Conservation (phyloP, 768 basidiomycete genomes). For the Daedaleopsis sinensis region DNA sequence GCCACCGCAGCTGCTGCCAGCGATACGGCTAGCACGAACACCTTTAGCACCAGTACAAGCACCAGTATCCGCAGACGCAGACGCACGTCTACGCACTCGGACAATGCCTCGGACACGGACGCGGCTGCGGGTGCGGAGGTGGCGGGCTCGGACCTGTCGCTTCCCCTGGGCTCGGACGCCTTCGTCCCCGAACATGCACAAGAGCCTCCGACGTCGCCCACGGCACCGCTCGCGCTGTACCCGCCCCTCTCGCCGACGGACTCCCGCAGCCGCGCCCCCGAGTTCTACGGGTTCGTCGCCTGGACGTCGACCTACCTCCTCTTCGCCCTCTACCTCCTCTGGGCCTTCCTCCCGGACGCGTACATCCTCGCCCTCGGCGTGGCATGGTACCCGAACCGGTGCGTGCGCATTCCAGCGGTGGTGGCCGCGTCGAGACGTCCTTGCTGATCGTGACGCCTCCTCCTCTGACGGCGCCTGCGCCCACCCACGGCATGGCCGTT, state of each 20-base stretch:
- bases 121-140: neutral
- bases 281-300: conserved; percentile 91
- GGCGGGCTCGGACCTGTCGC: neutral
- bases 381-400: conserved; percentile 90
- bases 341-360: conserved; percentile 79
- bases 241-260: conserved; percentile 44
- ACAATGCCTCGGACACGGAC: neutral
- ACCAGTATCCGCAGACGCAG: neutral
- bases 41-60: neutral
- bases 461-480: conserved; percentile 4
- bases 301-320: conserved; percentile 76
- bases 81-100: conserved; percentile 1
- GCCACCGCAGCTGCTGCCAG: neutral
- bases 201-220: conserved; percentile 44
- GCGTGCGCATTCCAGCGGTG: conserved; percentile 21
- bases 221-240: conserved; percentile 46
- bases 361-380: conserved; percentile 69
- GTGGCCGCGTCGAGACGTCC: neutral
- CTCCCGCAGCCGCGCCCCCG: conserved; percentile 69
- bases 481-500: conserved; percentile 7
- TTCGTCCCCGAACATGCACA: conserved; percentile 13
- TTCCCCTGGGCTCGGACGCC: neutral
- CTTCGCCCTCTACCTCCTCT: conserved; percentile 72
- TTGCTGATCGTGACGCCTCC: neutral
- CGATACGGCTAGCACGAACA: neutral